Conservation (phyloP, 2,329 filamentous ascomycete genomes). For the Alternaria consortialis region DNA sequence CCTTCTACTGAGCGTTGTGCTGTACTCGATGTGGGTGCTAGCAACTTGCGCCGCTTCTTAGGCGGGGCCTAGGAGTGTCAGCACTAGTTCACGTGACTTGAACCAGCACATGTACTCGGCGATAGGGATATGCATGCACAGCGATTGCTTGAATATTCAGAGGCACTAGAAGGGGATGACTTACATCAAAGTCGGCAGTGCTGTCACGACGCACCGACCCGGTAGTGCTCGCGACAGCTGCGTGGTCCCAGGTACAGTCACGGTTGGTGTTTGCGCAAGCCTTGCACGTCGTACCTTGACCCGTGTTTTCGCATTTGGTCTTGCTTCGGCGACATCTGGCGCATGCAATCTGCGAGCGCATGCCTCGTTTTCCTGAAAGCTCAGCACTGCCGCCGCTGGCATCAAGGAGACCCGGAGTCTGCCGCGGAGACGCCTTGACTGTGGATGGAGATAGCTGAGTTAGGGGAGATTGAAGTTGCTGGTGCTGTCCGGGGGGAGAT, state of each 20-base stretch:
- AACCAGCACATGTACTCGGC: background rate
- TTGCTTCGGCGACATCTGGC: slow-evolving; percentile 79
- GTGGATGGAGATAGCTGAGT: slow-evolving; percentile 41
- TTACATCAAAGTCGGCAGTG: slow-evolving; percentile 35
- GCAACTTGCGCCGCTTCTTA: slow-evolving; percentile 50
- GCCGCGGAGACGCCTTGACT: slow-evolving; percentile 40
- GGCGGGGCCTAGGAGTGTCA: slow-evolving; percentile 18
- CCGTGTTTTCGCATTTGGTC: slow-evolving; percentile 86
- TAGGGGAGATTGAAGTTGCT: slow-evolving; percentile 31
- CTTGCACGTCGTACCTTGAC: slow-evolving; percentile 75
- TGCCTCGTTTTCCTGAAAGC: slow-evolving; percentile 49
- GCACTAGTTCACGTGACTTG: slow-evolving; percentile 2
- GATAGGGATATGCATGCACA: background rate
- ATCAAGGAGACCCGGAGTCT: slow-evolving; percentile 35
- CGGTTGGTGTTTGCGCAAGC: slow-evolving; percentile 76
- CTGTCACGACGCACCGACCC: slow-evolving; percentile 55
- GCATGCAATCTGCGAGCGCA: slow-evolving; percentile 84
- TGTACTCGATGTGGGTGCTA: slow-evolving; percentile 41
- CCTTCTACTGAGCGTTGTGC: slow-evolving; percentile 54
- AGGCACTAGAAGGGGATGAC: slow-evolving; percentile 7
- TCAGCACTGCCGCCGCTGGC: slow-evolving; percentile 31
- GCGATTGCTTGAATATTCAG: background rate
- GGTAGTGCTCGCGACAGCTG: slow-evolving; percentile 40
- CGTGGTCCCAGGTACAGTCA: slow-evolving; percentile 75
- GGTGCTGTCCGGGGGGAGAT: slow-evolving; percentile 30